Evolutionary conservation across 257 asterid species (phyloP), one percentile per base, ranked within the genome.

Genomic region (Rauvolfia tetraphylla): DNA sequence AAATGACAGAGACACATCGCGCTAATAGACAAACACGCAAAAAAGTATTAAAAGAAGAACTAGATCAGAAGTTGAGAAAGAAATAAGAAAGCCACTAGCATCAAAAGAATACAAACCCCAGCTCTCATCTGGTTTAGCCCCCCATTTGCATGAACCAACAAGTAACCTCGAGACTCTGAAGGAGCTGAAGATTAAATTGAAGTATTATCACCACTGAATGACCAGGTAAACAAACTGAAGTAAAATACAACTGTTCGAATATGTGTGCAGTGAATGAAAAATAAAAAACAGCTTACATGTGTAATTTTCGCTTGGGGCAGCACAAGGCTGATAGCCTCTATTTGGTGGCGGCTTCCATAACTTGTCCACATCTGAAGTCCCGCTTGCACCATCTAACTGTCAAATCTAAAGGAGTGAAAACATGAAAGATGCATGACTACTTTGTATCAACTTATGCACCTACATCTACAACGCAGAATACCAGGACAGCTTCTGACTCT

Each of bases 41-140:
- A 17, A 18, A 63, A 12, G 22, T 0, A 12, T 23, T 23, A 41
- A 41, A 42, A 69, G 14, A 70, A 70, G 38, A 44, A n/a, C 46
- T 1, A 44, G n/a, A 39, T 42, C 68, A 54, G 25, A 33, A 57
- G 65, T 20, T 39, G 25, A 73, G 20, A 57, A 74, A 57, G 67
- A 81, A 41, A 39, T 72, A 46, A 48, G 48, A 15, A 44, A 1
- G 27, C 20, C 15, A 27, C 58, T 44, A 36, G 71, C 25, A 77
- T 14, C 51, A 49, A 71, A 82, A 65, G 75, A 79, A 79, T 41
- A 89, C 86, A 23, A 42, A 95, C 98, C 98, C 98, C 98, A 17
- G 98, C 96, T 70, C 97, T 88, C 98, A 95, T 95, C 85, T 95
- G 98, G 86, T 95, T 95, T 76, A 95, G 93, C 75, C 98, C 98